Evolutionary conservation across 2,329 filamentous ascomycete species (phyloP).

Genomic region (Cladosporium colombiae): DNA sequence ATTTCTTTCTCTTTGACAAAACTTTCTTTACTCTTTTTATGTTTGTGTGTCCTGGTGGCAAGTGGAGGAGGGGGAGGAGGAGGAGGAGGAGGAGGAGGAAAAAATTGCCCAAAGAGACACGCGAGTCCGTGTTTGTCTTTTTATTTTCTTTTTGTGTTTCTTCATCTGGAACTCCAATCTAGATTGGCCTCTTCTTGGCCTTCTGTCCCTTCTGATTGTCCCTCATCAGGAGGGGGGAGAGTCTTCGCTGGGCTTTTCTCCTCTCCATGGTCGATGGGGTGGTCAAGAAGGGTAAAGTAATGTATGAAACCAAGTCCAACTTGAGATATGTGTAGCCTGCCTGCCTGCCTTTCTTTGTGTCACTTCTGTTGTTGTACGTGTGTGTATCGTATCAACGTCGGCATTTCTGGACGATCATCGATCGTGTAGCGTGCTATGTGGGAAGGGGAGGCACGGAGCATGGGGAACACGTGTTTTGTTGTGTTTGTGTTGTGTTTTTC

Average conservation of each 20-base stretch:
- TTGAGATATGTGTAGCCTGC: not conserved
- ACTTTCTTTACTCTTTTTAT: not conserved
- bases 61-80: not conserved
- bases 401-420: too few species aligned
- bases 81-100: not conserved
- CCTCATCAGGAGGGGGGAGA: too few species aligned
- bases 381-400: not conserved
- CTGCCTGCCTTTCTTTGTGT: not conserved
- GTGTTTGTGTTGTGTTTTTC: not conserved
- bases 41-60: not conserved
- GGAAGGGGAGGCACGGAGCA: not conserved
- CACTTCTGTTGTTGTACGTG: not conserved
- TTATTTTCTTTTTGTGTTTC: not conserved
- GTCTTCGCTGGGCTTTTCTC: not conserved
- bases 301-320: not conserved
- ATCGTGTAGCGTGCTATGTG: too few species aligned
- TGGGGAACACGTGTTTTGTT: not conserved
- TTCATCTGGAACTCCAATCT: not conserved
- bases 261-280: not conserved
- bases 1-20: not conserved
- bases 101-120: not conserved
- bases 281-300: not conserved
- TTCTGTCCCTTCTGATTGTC: too few species aligned
- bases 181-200: not conserved
- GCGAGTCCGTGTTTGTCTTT: not conserved